Base-by-base conservation (phyloP, 495 filamentous ascomycete genomes). In the Rhypophila decipiens region DNA sequence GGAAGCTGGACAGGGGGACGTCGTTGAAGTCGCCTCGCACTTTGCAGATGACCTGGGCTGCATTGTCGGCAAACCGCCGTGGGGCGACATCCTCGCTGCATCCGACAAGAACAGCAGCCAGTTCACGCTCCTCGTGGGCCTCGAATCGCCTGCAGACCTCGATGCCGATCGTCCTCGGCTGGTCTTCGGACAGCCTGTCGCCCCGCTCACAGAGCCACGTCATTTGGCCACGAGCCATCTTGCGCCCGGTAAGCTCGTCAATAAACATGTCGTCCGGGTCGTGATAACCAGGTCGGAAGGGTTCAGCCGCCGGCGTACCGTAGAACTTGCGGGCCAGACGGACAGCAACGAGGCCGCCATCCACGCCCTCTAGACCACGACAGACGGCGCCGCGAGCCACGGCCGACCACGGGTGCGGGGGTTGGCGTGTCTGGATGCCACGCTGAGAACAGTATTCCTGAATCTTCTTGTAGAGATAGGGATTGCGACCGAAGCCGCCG, bases 401-500 rank as follows among this genome's bases (percentile, higher is more conserved):
- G 4, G 41, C 41, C 17, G 22, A 27, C 41, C 41, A 55, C 44
- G 47, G 52, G 29, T 20, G 24, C 24, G 33, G 12, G 2, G 52
- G 52, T 13, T 44, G 38, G 3, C 47, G 42, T 8, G 52, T 50
- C 12, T 31, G 21, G 24, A 55, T 55, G 38, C 47, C 44, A 19
- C 43, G 42, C 24, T 45, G 29, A 11, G 39, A 17, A 20, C 52
- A 55, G 44, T 56, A 49, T 36, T 51, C 49, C 24, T 49, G 23
- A 37, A 56, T 46, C 23, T 42, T 44, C 5, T 17, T 17, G 40
- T 48, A 51, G 35, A 56, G 44, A 37, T 51, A 51, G 19, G 22
- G 39, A 35, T 56, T 56, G 22, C 42, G 12, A 9, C 53, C 53
- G 44, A 56, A 56, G 17, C 53, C 53, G 37, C 53, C 53, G 9